phyloP scores from a whole-genome alignment of 1,284 basidiomycete genomes.

The Cutaneotrichosporon mucoides region DNA sequence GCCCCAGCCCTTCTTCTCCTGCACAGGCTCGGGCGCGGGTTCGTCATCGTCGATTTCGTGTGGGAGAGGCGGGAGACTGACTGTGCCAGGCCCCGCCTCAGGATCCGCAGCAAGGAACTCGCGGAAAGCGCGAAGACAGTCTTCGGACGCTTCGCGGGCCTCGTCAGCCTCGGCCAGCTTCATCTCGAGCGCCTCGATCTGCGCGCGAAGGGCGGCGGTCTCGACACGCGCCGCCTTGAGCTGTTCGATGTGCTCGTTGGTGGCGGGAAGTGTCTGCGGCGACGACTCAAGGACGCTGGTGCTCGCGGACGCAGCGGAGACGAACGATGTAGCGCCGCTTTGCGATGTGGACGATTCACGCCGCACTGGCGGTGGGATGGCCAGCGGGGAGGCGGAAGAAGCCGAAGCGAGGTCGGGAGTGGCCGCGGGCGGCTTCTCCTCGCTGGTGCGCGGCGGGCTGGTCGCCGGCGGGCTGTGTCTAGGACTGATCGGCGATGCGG shows the following conservation, averaged over 20 bases:
- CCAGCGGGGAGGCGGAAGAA: neutral
- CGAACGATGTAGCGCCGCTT: neutral
- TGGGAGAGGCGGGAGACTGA: slow-evolving; percentile 57
- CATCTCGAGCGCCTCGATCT: slow-evolving; percentile 58
- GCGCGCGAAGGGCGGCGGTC: slow-evolving; percentile 54
- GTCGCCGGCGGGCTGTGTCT: neutral
- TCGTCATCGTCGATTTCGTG: slow-evolving; percentile 55
- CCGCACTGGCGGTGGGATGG: neutral
- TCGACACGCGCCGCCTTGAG: slow-evolving; percentile 3
- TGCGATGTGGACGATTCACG: too few relatives aligned
- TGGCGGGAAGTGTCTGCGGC: neutral
- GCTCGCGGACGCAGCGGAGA: neutral
- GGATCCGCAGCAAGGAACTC: slow-evolving; percentile 64
- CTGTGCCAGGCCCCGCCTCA: slow-evolving; percentile 17
- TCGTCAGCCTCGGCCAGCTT: slow-evolving; percentile 73
- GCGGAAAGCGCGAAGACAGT: slow-evolving; percentile 71
- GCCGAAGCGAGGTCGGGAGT: neutral
- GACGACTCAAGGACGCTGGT: slow-evolving; percentile 14
- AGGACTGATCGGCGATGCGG: neutral
- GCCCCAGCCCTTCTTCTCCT: slow-evolving; percentile 9
- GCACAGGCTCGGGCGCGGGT: slow-evolving; percentile 1
- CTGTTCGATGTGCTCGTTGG: slow-evolving; percentile 5
- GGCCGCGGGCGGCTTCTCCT: neutral
- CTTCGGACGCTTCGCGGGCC: slow-evolving; percentile 79
- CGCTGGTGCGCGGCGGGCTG: neutral